Evolutionary conservation across 2,329 filamentous ascomycete species (phyloP).

Genomic region (Nigrograna mackinnonii): DNA sequence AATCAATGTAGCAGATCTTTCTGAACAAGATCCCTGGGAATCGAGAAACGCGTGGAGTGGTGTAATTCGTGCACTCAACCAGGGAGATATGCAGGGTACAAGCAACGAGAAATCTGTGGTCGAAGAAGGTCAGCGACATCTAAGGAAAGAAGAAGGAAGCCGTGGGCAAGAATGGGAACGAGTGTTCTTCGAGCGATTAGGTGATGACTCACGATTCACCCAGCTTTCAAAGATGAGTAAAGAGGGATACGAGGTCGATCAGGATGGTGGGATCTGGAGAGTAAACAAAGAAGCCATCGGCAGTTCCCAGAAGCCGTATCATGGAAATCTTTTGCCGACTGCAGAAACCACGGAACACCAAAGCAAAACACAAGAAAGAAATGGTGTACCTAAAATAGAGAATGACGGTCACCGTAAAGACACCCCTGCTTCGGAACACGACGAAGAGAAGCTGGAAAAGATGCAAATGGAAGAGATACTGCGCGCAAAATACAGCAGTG

Average conservation of each 20-base stretch:
- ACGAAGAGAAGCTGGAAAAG: constrained; percentile 4
- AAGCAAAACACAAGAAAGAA: background rate
- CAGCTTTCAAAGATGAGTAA: constrained; percentile 20
- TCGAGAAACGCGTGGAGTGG: constrained; percentile 47
- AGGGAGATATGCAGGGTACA: constrained; percentile 45
- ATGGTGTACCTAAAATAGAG: too few species aligned
- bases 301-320: constrained; percentile 29
- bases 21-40: constrained; percentile 49
- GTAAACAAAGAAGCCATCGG: constrained; percentile 24
- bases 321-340: constrained; percentile 28
- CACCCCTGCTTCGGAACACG: too few species aligned
- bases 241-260: constrained; percentile 26
- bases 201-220: constrained; percentile 28
- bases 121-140: constrained; percentile 44
- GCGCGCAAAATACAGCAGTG: constrained; percentile 20
- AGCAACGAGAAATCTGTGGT: constrained; percentile 33
- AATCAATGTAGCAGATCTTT: constrained; percentile 28
- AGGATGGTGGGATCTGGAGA: constrained; percentile 35
- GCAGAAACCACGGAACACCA: constrained; percentile 10
- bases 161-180: constrained; percentile 41
- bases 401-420: too few species aligned
- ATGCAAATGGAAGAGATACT: constrained; percentile 19
- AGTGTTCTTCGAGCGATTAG: constrained; percentile 44
- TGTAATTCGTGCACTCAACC: constrained; percentile 42
- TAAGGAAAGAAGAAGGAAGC: constrained; percentile 44